A percentile compares a stretch with the other conserved stretches of the same genome.
These are phyloP conservation scores for Vaccinium myrtillus DNA, from an alignment of 148 eudicot genomes.

Conservation along the genomic window DNA sequence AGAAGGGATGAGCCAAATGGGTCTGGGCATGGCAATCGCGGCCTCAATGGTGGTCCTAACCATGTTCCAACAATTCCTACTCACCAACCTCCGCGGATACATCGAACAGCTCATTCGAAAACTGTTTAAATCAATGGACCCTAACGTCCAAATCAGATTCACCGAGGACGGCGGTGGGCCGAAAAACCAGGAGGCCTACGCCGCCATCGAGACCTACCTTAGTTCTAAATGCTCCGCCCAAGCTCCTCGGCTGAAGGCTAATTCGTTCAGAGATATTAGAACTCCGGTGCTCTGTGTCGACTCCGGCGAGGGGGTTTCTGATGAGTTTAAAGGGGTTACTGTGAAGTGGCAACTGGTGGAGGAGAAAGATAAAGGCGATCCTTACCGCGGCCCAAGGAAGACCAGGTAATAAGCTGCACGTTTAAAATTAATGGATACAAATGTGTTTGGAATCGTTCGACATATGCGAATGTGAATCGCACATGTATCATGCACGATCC, in stretches of 20 bases:
- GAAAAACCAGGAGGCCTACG: constrained; percentile 32
- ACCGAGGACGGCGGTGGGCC: constrained; percentile 30
- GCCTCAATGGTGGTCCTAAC: neutral
- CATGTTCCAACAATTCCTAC: neutral
- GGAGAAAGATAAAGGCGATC: constrained; percentile 19
- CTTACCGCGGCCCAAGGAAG: neutral
- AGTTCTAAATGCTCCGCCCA: constrained; percentile 24
- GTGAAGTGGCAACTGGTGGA: constrained; percentile 41
- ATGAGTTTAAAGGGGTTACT: constrained; percentile 34
- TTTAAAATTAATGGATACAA: no score
- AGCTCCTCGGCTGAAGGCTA: constrained; percentile 45
- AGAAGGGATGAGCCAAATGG: neutral
- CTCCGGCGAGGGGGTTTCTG: constrained; percentile 43
- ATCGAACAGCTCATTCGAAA: neutral
- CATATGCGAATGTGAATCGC: no score
- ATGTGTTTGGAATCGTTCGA: no score
- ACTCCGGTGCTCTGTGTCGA: constrained; percentile 35
- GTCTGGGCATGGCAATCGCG: neutral
- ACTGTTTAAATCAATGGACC: constrained; percentile 6
- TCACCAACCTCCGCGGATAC: neutral
- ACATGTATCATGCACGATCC: neutral
- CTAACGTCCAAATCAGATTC: constrained; percentile 42
- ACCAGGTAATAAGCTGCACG: neutral
- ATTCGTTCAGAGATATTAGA: constrained; percentile 19
- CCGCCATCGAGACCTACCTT: constrained; percentile 40